Conservation (phyloP, 2,329 filamentous ascomycete genomes). For the Cercospora zeina region DNA sequence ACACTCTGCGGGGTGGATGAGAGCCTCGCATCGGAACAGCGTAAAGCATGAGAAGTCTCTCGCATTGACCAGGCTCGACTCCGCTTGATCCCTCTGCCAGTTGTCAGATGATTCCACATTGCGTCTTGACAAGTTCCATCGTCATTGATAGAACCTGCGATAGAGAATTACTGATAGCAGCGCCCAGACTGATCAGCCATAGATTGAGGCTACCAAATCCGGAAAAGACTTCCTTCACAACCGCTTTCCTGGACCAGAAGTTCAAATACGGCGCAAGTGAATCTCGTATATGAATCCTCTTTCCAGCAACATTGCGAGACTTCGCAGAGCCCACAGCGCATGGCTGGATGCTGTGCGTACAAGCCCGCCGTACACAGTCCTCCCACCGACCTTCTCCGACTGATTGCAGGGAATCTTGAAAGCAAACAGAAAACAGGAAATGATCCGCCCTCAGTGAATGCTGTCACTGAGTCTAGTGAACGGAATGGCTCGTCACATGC, state of each 20-base stretch:
- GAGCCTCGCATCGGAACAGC: not conserved
- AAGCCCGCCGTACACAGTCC: not conserved
- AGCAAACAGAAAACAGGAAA: not conserved
- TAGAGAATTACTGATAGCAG: not conserved
- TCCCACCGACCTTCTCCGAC: not conserved
- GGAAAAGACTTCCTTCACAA: constrained; percentile 1
- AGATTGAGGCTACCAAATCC: not conserved
- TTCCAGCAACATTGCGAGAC: not conserved
- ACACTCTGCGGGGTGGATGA: no score
- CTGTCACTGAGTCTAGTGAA: not conserved
- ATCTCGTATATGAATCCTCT: not conserved
- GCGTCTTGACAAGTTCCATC: not conserved
- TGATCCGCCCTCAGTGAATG: not conserved
- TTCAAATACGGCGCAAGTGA: not conserved
- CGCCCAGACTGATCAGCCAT: not conserved
- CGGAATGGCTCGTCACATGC: not conserved
- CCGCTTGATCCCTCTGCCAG: not conserved
- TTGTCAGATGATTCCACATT: not conserved
- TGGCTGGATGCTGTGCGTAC: not conserved
- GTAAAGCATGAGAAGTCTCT: not conserved
- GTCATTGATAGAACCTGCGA: not conserved
- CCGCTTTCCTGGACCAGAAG: not conserved
- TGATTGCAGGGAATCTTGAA: not conserved
- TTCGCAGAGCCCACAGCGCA: not conserved
- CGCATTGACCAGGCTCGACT: not conserved